These are phyloP conservation scores for Xylaria multiplex DNA, from an alignment of 2,329 filamentous ascomycete genomes.

Conservation along the genomic window DNA sequence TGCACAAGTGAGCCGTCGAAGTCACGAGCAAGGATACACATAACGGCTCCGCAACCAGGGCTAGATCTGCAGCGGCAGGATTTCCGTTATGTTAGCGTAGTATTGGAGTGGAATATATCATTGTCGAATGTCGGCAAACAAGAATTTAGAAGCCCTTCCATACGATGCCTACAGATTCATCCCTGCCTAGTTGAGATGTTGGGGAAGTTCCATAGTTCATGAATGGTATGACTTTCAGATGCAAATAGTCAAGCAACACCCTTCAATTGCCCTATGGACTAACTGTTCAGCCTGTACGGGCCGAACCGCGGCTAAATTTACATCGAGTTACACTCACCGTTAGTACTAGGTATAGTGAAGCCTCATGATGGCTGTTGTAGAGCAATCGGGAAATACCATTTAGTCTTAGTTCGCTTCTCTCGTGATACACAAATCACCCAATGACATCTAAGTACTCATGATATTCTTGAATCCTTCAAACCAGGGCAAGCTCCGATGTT, in stretches of 20 bases:
- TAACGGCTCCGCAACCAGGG: constrained; percentile 23
- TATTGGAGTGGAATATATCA: constrained; percentile 3
- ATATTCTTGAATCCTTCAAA: neutral
- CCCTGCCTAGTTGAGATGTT: constrained; percentile 12
- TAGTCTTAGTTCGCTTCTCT: neutral
- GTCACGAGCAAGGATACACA: constrained; percentile 1
- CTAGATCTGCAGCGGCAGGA: constrained; percentile 23
- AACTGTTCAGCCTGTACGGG: constrained; percentile 1
- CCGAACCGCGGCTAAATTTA: constrained; percentile 20
- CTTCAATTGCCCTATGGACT: neutral
- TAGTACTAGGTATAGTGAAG: neutral
- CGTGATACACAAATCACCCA: neutral
- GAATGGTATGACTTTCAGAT: neutral
- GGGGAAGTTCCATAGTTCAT: constrained; percentile 17
- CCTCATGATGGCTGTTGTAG: neutral
- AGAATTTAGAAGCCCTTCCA: constrained; percentile 21
- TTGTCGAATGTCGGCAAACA: constrained; percentile 19
- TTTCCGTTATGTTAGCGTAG: constrained; percentile 19
- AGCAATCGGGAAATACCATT: constrained; percentile 9
- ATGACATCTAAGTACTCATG: neutral
- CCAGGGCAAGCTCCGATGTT: neutral
- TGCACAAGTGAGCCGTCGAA: constrained; percentile 5
- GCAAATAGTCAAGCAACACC: neutral
- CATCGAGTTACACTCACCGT: constrained; percentile 2
- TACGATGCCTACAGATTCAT: constrained; percentile 25